Percentiles rank a stretch among this genome's conserved stretches.
Conservation (phyloP, 768 basidiomycete genomes). For the Daedaleopsis nitida region DNA sequence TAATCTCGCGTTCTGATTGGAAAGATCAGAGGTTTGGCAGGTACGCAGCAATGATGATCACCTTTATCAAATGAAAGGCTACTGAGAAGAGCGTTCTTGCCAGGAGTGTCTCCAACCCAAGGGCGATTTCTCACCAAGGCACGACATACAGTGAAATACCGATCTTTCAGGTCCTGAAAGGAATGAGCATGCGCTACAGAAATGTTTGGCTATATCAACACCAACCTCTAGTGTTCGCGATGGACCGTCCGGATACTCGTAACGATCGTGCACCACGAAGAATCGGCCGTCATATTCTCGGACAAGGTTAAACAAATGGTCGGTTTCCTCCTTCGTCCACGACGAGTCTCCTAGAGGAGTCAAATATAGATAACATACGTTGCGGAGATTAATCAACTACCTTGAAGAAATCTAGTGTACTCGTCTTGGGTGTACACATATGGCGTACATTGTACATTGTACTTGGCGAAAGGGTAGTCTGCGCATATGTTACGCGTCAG, state of each 20-base stretch:
- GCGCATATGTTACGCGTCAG: background rate
- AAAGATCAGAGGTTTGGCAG: background rate
- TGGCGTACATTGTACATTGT: constrained; percentile 66
- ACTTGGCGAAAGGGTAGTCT: constrained; percentile 86
- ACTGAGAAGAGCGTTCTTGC: constrained; percentile 65
- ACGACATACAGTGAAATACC: constrained; percentile 91
- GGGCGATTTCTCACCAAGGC: constrained; percentile 84
- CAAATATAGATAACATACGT: background rate
- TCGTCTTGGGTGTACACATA: constrained; percentile 86
- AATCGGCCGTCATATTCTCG: constrained; percentile 86
- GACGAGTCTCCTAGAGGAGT: constrained; percentile 54
- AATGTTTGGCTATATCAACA: background rate
- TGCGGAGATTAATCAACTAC: constrained; percentile 36
- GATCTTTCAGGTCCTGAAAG: constrained; percentile 84
- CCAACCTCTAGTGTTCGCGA: constrained; percentile 71
- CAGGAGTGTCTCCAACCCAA: constrained; percentile 79
- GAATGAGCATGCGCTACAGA: background rate
- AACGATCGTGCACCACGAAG: constrained; percentile 89
- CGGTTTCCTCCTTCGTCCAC: constrained; percentile 94
- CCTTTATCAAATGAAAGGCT: constrained; percentile 90
- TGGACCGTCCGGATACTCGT: constrained; percentile 62
- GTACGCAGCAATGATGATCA: background rate
- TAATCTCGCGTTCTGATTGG: constrained; percentile 74
- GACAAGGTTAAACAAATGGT: constrained; percentile 83
- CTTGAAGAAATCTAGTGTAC: constrained; percentile 78